Evolutionary conservation across 257 asterid species (phyloP).

Genomic region (Agastache rugosa): DNA sequence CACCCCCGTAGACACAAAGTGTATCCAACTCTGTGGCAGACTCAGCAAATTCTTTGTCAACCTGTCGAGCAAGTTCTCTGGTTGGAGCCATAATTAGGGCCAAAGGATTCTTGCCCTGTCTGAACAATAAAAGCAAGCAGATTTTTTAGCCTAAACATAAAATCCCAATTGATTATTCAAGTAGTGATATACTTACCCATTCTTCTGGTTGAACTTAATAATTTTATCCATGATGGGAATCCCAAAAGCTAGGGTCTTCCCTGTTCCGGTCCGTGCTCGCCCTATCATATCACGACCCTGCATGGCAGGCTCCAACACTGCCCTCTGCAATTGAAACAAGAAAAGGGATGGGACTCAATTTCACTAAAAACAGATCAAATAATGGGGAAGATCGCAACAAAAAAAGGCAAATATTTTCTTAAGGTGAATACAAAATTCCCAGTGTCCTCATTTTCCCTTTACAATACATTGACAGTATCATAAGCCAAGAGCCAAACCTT

Average conservation of each 20-base stretch:
- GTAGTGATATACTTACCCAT: constrained; percentile 59
- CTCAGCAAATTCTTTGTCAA: constrained; percentile 87
- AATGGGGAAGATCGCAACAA: not conserved
- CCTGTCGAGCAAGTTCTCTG: constrained; percentile 91
- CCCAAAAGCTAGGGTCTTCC: constrained; percentile 89
- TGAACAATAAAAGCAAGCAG: constrained; percentile 41
- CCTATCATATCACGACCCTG: constrained; percentile 95
- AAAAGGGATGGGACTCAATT: not conserved
- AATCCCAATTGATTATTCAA: constrained; percentile 8
- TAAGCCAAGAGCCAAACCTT: not conserved
- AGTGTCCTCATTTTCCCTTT: not conserved
- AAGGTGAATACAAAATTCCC: not conserved
- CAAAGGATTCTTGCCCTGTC: constrained; percentile 83
- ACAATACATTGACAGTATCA: not conserved
- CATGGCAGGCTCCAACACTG: constrained; percentile 91
- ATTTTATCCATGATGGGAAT: constrained; percentile 81
- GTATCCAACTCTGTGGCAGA: constrained; percentile 77
- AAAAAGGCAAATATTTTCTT: not conserved
- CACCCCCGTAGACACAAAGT: constrained; percentile 90
- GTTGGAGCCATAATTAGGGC: constrained; percentile 91
- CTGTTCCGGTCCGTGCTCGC: constrained; percentile 95
- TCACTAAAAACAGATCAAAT: not conserved
- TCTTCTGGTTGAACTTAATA: constrained; percentile 66
- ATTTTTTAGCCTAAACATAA: not conserved
- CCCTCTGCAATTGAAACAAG: constrained; percentile 52